A percentile compares a stretch with the other conserved stretches of the same genome.
phyloP scores from a whole-genome alignment of 306 rosid species.

The Sophora flavescens region DNA sequence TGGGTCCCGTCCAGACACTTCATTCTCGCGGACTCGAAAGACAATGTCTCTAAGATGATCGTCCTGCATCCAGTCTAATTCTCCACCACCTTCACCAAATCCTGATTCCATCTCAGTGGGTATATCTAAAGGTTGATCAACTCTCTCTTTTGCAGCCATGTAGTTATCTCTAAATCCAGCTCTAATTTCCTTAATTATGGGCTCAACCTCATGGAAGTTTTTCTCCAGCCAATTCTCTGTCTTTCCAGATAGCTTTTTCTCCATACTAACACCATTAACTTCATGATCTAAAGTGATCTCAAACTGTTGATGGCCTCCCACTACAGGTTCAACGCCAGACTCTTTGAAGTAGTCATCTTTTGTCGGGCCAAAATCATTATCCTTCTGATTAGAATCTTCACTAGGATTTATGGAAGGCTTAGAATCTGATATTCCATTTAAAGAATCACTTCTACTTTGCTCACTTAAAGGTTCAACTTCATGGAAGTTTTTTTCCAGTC shows the following conservation, averaged over 20 bases:
- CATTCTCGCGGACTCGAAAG: conserved; percentile 86
- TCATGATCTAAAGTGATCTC: conserved; percentile 51
- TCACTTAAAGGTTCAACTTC: conserved; percentile 66
- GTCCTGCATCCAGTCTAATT: conserved; percentile 90
- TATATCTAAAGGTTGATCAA: conserved; percentile 50
- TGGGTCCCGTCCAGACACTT: conserved; percentile 76
- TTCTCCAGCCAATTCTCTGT: conserved; percentile 76
- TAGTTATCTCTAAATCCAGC: conserved; percentile 83
- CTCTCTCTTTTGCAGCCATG: conserved; percentile 75
- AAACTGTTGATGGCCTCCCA: conserved; percentile 48
- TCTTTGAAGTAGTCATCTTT: conserved; percentile 48
- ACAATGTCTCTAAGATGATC: conserved; percentile 87
- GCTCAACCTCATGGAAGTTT: conserved; percentile 82
- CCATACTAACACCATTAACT: conserved; percentile 46
- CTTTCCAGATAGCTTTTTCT: conserved; percentile 47
- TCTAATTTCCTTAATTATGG: conserved; percentile 76
- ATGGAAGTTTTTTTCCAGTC: conserved; percentile 63
- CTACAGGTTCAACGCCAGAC: conserved; percentile 39
- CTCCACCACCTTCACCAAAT: conserved; percentile 64
- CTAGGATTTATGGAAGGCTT: conserved; percentile 45
- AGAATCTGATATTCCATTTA: conserved; percentile 52
- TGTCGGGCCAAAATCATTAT: conserved; percentile 49
- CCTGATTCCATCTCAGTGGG: conserved; percentile 51
- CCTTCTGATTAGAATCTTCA: conserved; percentile 51
- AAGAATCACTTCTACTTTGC: conserved; percentile 57